phyloP scores from a whole-genome alignment of 1,139 yeast species.

The Taphrina communis region DNA sequence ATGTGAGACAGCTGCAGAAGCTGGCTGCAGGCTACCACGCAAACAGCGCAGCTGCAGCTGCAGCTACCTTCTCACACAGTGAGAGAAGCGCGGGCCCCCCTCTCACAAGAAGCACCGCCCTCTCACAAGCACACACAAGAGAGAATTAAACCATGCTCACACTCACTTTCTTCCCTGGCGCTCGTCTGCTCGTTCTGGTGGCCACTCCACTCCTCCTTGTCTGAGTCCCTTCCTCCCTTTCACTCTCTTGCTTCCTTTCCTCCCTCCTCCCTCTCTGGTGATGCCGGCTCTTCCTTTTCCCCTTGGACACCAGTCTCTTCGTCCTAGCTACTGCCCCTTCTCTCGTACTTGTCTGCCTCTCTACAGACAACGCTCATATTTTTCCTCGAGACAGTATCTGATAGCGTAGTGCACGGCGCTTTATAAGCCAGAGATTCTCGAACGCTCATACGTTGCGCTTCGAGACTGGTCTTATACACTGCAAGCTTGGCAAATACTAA shows the following conservation, averaged over 20 bases:
- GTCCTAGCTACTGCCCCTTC: not conserved
- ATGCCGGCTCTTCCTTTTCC: conserved; percentile 1
- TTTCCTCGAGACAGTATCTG: no score
- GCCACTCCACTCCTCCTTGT: conserved; percentile 4
- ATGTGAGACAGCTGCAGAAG: no score
- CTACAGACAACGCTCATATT: no score
- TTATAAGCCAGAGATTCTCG: no score
- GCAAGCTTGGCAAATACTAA: not conserved
- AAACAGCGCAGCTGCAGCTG: no score
- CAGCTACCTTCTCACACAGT: no score
- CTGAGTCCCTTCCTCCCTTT: not conserved
- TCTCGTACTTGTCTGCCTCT: not conserved
- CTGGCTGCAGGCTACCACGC: no score
- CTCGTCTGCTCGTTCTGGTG: not conserved
- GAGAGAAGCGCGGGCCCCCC: no score
- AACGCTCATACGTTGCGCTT: no score
- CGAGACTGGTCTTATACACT: not conserved
- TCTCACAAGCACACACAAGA: not conserved
- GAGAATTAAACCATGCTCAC: not conserved
- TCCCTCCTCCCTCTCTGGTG: not conserved
- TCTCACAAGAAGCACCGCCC: not conserved
- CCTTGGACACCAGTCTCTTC: no score
- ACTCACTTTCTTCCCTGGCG: not conserved
- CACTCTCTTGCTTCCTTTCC: not conserved
- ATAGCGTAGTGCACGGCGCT: no score